Percentiles rank a stretch among this genome's conserved stretches.
Evolutionary conservation across 2,329 filamentous ascomycete species (phyloP).

Genomic region (Botrytis squamosa): DNA sequence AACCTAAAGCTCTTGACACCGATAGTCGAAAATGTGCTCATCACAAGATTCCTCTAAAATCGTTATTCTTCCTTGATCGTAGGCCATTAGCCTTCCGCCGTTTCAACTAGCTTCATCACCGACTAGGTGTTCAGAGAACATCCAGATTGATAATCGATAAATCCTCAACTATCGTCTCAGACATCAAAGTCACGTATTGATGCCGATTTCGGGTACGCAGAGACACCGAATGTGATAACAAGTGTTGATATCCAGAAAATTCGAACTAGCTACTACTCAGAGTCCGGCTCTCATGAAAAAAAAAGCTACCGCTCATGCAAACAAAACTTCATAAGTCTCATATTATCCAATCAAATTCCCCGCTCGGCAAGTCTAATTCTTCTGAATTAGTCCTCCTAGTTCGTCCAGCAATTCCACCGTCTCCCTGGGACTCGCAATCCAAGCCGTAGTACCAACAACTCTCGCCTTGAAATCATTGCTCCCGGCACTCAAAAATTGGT

Average conservation of each 20-base stretch:
- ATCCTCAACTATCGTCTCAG: not conserved
- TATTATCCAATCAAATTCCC: not conserved
- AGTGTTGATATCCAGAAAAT: not conserved
- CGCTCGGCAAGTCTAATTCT: not conserved
- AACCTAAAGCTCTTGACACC: too few relatives aligned
- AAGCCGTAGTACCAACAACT: conserved; percentile 88
- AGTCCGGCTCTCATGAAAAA: not conserved
- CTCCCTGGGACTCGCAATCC: conserved; percentile 91
- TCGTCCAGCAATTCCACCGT: conserved; percentile 89
- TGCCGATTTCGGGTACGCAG: not conserved
- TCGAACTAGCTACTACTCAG: not conserved
- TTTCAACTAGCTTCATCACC: not conserved
- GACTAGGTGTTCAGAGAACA: not conserved
- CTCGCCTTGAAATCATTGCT: conserved; percentile 97
- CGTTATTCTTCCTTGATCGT: not conserved
- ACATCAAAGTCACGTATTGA: not conserved
- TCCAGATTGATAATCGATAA: not conserved
- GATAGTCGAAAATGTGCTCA: not conserved
- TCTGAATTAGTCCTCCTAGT: conserved; percentile 53
- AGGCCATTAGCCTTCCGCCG: not conserved
- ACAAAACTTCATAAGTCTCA: not conserved
- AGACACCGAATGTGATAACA: not conserved
- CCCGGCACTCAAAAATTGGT: conserved; percentile 93
- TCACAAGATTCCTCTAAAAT: not conserved
- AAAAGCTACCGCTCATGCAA: not conserved